Evolutionary conservation across 2,329 filamentous ascomycete genomes (phyloP).

Genomic region (Fonsecaea monophora): DNA sequence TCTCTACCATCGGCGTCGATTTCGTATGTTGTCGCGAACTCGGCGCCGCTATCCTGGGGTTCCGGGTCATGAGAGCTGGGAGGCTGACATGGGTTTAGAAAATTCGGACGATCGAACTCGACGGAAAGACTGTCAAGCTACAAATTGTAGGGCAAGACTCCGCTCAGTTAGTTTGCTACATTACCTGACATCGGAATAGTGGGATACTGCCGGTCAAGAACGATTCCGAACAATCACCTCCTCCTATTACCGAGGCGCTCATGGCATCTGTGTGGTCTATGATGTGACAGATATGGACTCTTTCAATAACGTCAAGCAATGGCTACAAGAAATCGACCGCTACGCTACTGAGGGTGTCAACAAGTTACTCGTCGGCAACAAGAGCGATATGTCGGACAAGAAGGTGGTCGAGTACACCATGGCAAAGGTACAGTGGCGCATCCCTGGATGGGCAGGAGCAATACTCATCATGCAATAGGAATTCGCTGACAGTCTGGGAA

Average conservation of each 20-base stretch:
- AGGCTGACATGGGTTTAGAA: conserved; percentile 67
- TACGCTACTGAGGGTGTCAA: conserved; percentile 99
- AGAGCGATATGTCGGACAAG: conserved; percentile 99
- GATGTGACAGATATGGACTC: conserved; percentile 99
- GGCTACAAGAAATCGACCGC: conserved; percentile 99
- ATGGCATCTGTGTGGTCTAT: conserved; percentile 99
- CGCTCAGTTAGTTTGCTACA: conserved; percentile 38
- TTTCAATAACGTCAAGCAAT: conserved; percentile 99
- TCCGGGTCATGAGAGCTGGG: conserved; percentile 16
- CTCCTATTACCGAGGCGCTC: conserved; percentile 98
- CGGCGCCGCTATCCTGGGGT: neutral
- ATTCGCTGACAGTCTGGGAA: conserved; percentile 97
- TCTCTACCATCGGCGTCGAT: conserved; percentile 99
- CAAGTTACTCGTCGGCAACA: conserved; percentile 99
- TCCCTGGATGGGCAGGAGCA: neutral
- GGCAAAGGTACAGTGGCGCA: conserved; percentile 77
- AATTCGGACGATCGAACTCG: conserved; percentile 99
- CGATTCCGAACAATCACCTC: conserved; percentile 99
- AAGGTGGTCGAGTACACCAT: conserved; percentile 99
- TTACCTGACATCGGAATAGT: conserved; percentile 62
- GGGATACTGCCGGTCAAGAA: conserved; percentile 99
- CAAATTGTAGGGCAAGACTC: conserved; percentile 78
- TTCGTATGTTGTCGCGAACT: conserved; percentile 70
- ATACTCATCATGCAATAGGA: conserved; percentile 65
- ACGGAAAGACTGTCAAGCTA: conserved; percentile 99